phyloP scores from a whole-genome alignment of 1,139 yeast species.

The Lodderomyces beijingensis region DNA sequence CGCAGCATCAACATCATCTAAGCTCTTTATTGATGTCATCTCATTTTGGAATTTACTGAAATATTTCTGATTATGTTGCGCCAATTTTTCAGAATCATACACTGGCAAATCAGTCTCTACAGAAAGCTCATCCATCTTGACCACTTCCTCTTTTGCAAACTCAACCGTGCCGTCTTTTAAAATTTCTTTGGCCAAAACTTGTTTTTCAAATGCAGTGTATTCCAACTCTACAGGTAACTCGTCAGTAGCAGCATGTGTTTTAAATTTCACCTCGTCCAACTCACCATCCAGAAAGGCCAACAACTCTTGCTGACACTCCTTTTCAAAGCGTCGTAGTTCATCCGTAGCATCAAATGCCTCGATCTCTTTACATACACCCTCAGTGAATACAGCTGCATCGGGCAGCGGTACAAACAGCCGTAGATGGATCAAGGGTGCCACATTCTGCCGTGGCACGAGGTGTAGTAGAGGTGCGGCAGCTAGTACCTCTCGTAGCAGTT shows the following conservation, averaged over 20 bases:
- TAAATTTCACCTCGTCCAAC: conserved; percentile 14
- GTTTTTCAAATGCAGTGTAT: conserved; percentile 4
- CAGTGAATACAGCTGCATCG: conserved; percentile 4
- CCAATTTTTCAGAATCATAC: conserved; percentile 11
- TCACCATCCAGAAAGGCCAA: conserved; percentile 14
- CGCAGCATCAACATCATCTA: too few relatives aligned
- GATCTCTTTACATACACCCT: conserved; percentile 1
- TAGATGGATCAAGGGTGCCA: conserved; percentile 18
- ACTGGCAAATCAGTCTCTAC: too few relatives aligned
- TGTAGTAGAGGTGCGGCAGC: conserved; percentile 27
- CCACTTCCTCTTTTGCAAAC: conserved; percentile 8
- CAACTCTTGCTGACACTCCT: conserved; percentile 17
- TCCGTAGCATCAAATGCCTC: conserved; percentile 4
- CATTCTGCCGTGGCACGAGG: conserved; percentile 26
- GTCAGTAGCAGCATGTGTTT: conserved; percentile 7
- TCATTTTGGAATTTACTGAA: conserved; percentile 25
- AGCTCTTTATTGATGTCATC: conserved; percentile 40
- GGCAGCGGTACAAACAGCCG: conserved; percentile 7
- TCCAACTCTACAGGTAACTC: conserved; percentile 1
- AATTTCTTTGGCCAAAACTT: conserved; percentile 1
- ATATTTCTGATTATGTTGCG: conserved; percentile 15
- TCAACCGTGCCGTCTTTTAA: too few relatives aligned
- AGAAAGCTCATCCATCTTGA: conserved; percentile 14
- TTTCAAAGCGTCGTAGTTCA: conserved; percentile 10
- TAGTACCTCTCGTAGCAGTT: conserved; percentile 21